Percentiles rank a stretch among this genome's conserved stretches.
These are phyloP conservation scores for Auricularia sp. DNA, from an alignment of 768 basidiomycete genomes.

Conservation along the genomic window DNA sequence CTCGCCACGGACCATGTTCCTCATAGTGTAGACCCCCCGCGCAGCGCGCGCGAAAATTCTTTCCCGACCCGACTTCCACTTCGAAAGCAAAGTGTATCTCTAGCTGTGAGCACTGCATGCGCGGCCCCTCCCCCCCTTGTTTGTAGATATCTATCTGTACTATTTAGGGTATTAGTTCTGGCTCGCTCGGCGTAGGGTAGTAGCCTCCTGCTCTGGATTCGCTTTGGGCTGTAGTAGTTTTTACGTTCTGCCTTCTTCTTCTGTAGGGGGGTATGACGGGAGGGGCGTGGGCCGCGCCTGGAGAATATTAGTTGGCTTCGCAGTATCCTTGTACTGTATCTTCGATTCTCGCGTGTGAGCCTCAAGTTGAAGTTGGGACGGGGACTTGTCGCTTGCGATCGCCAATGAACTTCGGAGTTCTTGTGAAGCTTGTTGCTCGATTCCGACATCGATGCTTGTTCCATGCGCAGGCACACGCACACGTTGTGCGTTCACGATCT, in stretches of 20 bases:
- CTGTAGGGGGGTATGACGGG: neutral
- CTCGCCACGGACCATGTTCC: neutral
- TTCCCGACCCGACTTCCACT: neutral
- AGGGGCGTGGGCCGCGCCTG: neutral
- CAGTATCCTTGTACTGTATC: neutral
- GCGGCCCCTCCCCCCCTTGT: neutral
- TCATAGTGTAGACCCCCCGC: neutral
- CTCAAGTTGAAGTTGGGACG: neutral
- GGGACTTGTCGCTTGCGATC: too few relatives aligned
- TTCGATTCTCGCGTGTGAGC: neutral
- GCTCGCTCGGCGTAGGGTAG: neutral
- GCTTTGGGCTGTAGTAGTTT: neutral
- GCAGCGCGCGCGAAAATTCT: neutral
- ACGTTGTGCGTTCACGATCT: too few relatives aligned
- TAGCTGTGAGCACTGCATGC: constrained; percentile 3
- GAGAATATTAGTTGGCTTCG: constrained; percentile 2
- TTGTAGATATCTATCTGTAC: neutral
- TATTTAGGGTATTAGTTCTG: neutral
- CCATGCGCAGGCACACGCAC: too few relatives aligned
- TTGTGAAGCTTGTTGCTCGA: too few relatives aligned
- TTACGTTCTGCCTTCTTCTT: neutral
- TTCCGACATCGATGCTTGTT: too few relatives aligned
- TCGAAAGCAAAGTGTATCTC: neutral
- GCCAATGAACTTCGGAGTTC: too few relatives aligned
- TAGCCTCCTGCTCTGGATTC: neutral